phyloP scores from a whole-genome alignment of 2,329 filamentous ascomycete genomes.

The Diaporthe sp. region DNA sequence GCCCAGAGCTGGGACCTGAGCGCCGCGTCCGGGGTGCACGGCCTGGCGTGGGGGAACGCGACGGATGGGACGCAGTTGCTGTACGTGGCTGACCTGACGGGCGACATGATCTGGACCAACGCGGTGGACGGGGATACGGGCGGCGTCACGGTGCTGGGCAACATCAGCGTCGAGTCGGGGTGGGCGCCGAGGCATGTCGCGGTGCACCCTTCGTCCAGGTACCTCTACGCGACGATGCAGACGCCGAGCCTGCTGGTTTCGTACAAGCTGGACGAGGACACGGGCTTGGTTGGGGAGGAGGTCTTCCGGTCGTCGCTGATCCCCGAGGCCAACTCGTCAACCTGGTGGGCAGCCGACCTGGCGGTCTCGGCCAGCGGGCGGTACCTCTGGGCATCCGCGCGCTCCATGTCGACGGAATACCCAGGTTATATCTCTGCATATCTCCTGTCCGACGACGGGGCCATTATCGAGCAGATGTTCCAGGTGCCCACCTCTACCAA shows the following conservation, averaged over 20 bases:
- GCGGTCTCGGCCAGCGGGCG: not conserved
- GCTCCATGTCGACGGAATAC: not conserved
- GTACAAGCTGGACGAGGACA: not conserved
- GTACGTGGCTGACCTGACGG: not conserved
- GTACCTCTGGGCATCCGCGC: not conserved
- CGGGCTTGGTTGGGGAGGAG: not conserved
- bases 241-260: slow-evolving; percentile 3
- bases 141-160: not conserved
- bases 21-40: not conserved
- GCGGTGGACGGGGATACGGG: not conserved
- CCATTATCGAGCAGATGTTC: not conserved
- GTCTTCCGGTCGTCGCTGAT: not conserved
- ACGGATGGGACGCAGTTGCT: not conserved
- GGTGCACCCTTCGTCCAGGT: not conserved
- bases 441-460: not conserved
- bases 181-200: slow-evolving; percentile 13
- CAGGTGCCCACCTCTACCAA: not conserved
- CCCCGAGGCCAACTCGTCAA: not conserved
- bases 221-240: not conserved
- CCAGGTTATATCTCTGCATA: not conserved
- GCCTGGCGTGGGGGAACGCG: not conserved
- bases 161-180: not conserved
- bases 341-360: not conserved
- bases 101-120: not conserved
- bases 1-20: not conserved